A percentile compares a stretch with the other conserved stretches of the same genome.
Evolutionary conservation across 306 rosid species (phyloP).

Genomic region (Quercus berberidifolia): DNA sequence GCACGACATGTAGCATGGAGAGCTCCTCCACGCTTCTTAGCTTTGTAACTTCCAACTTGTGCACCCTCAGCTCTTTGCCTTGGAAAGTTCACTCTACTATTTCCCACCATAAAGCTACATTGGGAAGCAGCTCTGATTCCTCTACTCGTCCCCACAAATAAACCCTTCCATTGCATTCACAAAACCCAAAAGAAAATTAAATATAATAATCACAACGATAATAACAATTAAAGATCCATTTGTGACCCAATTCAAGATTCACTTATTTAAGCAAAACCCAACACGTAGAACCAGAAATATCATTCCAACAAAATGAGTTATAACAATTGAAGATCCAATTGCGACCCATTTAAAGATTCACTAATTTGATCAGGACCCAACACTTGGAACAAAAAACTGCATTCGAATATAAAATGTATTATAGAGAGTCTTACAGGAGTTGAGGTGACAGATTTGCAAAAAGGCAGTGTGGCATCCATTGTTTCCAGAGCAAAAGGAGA

Average conservation of each 20-base stretch:
- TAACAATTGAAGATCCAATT: too few species aligned
- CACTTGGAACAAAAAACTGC: background rate
- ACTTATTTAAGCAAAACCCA: constrained; percentile 3
- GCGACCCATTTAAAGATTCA: background rate
- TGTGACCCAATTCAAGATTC: background rate
- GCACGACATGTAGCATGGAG: constrained; percentile 49
- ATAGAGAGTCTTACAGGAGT: constrained; percentile 39
- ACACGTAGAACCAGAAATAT: background rate
- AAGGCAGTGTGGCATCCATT: constrained; percentile 67
- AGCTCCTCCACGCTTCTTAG: constrained; percentile 38
- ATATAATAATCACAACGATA: background rate
- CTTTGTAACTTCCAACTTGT: constrained; percentile 19
- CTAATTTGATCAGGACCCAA: constrained; percentile 5
- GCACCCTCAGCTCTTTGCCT: constrained; percentile 43
- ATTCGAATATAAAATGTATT: background rate
- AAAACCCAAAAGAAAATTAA: background rate
- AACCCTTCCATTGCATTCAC: constrained; percentile 43
- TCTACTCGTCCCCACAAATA: constrained; percentile 42
- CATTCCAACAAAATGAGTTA: background rate
- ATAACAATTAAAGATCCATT: background rate
- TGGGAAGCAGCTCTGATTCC: constrained; percentile 65
- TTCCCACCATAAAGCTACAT: constrained; percentile 62
- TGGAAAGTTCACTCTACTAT: constrained; percentile 45
- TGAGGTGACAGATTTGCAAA: constrained; percentile 58
- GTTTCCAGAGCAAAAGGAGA: background rate